phyloP scores from a whole-genome alignment of 2,329 filamentous ascomycete genomes.

The Oidium heveae region DNA sequence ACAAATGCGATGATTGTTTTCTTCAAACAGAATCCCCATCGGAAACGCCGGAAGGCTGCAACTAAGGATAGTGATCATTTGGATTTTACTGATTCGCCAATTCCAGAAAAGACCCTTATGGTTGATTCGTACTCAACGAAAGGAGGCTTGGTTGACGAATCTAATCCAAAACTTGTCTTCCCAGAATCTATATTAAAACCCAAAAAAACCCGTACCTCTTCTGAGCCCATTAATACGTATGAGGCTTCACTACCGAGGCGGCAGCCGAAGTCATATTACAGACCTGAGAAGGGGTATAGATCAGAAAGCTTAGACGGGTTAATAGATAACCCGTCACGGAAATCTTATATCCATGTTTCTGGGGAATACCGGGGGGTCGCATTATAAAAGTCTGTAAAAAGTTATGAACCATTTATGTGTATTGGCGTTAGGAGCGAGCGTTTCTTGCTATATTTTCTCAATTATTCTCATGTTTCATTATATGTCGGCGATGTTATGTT shows the following conservation, averaged over 20 bases:
- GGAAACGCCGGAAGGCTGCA: slow-evolving; percentile 66
- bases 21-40: slow-evolving; percentile 73
- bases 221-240: slow-evolving; percentile 12
- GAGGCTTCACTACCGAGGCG: slow-evolving; percentile 7
- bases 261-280: slow-evolving; percentile 3
- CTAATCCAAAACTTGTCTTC: slow-evolving; percentile 7
- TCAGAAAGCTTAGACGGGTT: slow-evolving; percentile 1
- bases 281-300: not conserved
- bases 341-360: not conserved
- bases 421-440: not conserved
- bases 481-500: no score
- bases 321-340: not conserved
- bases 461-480: no score
- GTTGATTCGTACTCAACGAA: slow-evolving; percentile 7
- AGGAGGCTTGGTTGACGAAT: slow-evolving; percentile 4
- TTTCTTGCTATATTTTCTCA: no score
- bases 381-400: not conserved
- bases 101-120: slow-evolving; percentile 60
- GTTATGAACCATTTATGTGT: not conserved
- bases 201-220: slow-evolving; percentile 8
- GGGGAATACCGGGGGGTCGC: not conserved
- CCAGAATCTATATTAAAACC: slow-evolving; percentile 4
- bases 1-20: slow-evolving; percentile 71
- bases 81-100: slow-evolving; percentile 67
- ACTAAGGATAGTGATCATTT: slow-evolving; percentile 55